Evolutionary conservation across 208 protist species (phyloP).

Genomic region (Vickermania spadyakhi): DNA sequence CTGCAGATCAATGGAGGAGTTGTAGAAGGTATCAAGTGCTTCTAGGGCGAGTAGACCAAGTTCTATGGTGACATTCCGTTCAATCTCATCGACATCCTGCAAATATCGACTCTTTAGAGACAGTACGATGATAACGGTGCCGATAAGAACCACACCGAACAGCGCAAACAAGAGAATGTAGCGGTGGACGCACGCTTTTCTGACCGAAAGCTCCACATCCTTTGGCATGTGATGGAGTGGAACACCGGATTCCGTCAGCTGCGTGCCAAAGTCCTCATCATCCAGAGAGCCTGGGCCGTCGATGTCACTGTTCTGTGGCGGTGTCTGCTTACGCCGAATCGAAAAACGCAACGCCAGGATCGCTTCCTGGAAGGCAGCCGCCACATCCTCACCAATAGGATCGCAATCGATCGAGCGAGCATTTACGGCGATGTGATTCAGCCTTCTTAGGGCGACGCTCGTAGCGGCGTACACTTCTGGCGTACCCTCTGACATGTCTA

Average conservation of each 20-base stretch:
- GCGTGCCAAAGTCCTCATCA: background rate
- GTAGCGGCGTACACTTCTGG: background rate
- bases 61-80: background rate
- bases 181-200: background rate
- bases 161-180: background rate
- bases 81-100: background rate
- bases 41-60: background rate
- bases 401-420: background rate
- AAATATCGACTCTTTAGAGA: background rate
- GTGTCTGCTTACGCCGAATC: background rate
- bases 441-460: background rate
- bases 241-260: background rate
- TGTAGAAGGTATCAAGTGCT: background rate
- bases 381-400: background rate
- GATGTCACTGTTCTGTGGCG: background rate
- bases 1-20: background rate
- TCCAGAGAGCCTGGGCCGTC: background rate
- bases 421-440: background rate
- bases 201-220: background rate
- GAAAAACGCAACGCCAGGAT: background rate
- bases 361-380: background rate
- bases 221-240: background rate
- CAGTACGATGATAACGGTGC: background rate
- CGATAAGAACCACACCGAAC: background rate
- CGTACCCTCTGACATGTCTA: background rate